Percentiles rank a stretch among this genome's conserved stretches.
Evolutionary conservation across 2,329 filamentous ascomycete genomes (phyloP).

Genomic region (Thyridium curvatum): DNA sequence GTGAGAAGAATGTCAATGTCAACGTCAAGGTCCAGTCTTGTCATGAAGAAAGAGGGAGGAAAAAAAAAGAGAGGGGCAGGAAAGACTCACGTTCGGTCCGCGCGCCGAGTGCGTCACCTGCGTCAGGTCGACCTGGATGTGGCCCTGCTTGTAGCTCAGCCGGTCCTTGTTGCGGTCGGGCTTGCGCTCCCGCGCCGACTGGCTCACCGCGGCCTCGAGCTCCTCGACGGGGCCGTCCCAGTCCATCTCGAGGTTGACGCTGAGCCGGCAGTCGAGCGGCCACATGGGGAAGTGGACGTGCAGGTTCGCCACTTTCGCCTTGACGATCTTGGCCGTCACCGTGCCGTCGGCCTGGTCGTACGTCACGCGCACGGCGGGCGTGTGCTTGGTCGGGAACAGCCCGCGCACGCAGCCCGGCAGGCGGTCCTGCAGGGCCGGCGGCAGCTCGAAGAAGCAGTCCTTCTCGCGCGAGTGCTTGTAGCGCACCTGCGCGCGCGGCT

Average conservation of each 20-base stretch:
- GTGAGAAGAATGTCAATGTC: constrained; percentile 3
- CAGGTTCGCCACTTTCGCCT: constrained; percentile 81
- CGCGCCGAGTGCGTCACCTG: constrained; percentile 62
- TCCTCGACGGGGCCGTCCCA: constrained; percentile 65
- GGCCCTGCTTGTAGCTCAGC: constrained; percentile 81
- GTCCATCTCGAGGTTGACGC: constrained; percentile 89
- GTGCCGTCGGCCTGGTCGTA: constrained; percentile 53
- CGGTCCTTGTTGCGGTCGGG: constrained; percentile 79
- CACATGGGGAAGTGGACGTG: constrained; percentile 74
- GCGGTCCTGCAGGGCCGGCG: constrained; percentile 47
- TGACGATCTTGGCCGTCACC: constrained; percentile 79
- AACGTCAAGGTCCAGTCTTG: too few relatives aligned
- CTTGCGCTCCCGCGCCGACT: constrained; percentile 29
- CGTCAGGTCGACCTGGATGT: constrained; percentile 87
- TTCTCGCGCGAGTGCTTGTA: constrained; percentile 84
- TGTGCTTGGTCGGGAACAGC: constrained; percentile 50
- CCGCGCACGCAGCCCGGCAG: constrained; percentile 60
- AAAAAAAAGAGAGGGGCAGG: not conserved
- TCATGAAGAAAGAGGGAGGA: constrained; percentile 1
- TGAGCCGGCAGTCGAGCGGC: constrained; percentile 85
- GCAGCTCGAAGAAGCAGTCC: constrained; percentile 78
- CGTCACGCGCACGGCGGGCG: constrained; percentile 65
- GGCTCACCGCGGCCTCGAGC: constrained; percentile 33
- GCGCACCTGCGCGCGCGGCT: constrained; percentile 56
- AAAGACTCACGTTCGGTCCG: constrained; percentile 9